These are phyloP conservation scores for Galerina marginata DNA, from an alignment of 768 basidiomycete genomes.

Conservation along the genomic window DNA sequence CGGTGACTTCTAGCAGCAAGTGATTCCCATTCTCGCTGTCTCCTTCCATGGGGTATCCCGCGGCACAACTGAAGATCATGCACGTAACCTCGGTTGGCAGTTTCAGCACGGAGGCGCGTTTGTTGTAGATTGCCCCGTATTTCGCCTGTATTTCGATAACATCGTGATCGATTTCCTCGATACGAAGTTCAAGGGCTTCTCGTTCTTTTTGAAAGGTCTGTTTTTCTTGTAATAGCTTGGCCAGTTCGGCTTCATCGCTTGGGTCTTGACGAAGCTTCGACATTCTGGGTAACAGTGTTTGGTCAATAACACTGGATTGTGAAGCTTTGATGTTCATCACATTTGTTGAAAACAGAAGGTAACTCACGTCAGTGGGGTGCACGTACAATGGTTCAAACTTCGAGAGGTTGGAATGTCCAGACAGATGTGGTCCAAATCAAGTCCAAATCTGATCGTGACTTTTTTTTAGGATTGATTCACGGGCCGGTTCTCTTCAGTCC, in stretches of 20 bases:
- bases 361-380: too few relatives aligned
- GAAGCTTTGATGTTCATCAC: too few relatives aligned
- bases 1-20: constrained; percentile 17
- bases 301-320: too few relatives aligned
- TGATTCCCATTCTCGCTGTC: background rate
- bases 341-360: too few relatives aligned
- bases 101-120: constrained; percentile 7
- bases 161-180: background rate
- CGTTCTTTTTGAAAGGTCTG: background rate
- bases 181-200: background rate
- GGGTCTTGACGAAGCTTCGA: too few relatives aligned
- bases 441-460: too few relatives aligned
- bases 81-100: constrained; percentile 27
- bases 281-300: too few relatives aligned
- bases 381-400: too few relatives aligned
- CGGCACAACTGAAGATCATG: constrained; percentile 19
- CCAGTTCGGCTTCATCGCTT: background rate
- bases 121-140: constrained; percentile 23
- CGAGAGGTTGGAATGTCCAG: too few relatives aligned
- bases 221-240: background rate
- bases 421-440: too few relatives aligned
- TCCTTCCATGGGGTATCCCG: background rate
- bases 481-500: too few relatives aligned
- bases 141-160: constrained; percentile 17
- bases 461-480: too few relatives aligned